These are phyloP conservation scores for Hypoxylon sp. DNA, from an alignment of 2,329 filamentous ascomycete species.

Conservation along the genomic window DNA sequence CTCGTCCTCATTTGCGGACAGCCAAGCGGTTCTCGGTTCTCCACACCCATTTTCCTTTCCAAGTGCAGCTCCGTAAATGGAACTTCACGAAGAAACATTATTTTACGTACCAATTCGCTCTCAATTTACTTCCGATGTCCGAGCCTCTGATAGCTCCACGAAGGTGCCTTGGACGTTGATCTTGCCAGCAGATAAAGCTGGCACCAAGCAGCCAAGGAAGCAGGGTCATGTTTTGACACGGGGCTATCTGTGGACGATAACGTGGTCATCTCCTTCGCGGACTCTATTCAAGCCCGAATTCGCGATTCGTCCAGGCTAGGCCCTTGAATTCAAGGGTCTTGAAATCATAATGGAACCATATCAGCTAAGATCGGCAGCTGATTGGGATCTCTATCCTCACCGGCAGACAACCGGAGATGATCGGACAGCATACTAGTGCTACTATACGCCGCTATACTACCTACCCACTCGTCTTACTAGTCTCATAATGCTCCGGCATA, in stretches of 20 bases:
- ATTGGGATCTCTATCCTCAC: conserved; percentile 12
- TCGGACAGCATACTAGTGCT: not conserved
- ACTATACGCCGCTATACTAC: conserved; percentile 7
- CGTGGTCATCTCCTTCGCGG: conserved; percentile 3
- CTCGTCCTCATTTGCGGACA: conserved; percentile 4
- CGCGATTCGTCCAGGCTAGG: conserved; percentile 17
- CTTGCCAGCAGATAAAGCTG: conserved; percentile 1
- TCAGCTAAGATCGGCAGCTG: conserved; percentile 7
- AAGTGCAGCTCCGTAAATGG: conserved; percentile 2
- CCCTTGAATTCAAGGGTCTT: conserved; percentile 20
- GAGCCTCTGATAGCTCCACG: conserved; percentile 10
- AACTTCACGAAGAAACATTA: conserved; percentile 2
- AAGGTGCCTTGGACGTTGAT: conserved; percentile 4
- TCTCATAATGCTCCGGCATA: conserved; percentile 5
- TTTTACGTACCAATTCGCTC: conserved; percentile 13
- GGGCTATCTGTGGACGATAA: not conserved
- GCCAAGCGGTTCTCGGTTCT: conserved; percentile 32
- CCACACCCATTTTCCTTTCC: conserved; percentile 8
- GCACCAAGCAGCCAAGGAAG: not conserved
- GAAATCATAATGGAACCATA: conserved; percentile 23
- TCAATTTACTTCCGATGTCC: conserved; percentile 24
- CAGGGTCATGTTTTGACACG: conserved; percentile 10
- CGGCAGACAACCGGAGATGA: not conserved
- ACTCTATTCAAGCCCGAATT: conserved; percentile 21
- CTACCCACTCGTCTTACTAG: not conserved